Evolutionary conservation across 176 grass and related monocot genomes (phyloP).

Genomic region (Saccharum spontaneum): DNA sequence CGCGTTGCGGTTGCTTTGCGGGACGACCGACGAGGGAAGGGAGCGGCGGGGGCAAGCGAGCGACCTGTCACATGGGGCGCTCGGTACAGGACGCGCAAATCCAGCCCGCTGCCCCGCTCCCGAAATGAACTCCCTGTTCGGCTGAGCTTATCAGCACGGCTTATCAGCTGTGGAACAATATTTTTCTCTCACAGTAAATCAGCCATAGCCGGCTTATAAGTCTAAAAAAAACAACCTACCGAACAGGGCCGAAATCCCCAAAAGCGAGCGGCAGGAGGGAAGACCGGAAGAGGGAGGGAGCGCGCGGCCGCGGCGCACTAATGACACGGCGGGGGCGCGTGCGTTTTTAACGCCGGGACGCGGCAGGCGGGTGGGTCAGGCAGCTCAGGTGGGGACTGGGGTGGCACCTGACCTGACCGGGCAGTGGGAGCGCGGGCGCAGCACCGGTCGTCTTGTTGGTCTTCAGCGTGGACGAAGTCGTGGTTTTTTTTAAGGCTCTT

Average conservation of each 20-base stretch:
- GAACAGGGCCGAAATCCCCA: too few relatives aligned
- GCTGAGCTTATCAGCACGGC: too few relatives aligned
- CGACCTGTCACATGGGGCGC: slow-evolving; percentile 52
- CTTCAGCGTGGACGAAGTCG: not conserved
- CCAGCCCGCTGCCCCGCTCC: too few relatives aligned
- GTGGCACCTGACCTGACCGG: not conserved
- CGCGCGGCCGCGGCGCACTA: slow-evolving; percentile 5
- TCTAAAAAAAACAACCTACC: too few relatives aligned
- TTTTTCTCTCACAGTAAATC: too few relatives aligned
- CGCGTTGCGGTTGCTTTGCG: slow-evolving; percentile 41
- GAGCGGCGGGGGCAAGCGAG: not conserved
- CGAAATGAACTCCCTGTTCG: not conserved
- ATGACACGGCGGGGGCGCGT: not conserved
- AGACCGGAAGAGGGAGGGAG: not conserved
- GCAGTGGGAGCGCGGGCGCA: not conserved
- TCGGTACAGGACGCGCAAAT: slow-evolving; percentile 51
- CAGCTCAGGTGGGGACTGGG: not conserved
- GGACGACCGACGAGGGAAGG: not conserved
- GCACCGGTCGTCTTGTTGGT: not conserved
- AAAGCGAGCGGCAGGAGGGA: not conserved
- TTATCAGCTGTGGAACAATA: too few relatives aligned
- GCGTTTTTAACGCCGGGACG: slow-evolving; percentile 28
- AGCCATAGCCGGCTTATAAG: too few relatives aligned
- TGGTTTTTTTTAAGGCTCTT: not conserved
- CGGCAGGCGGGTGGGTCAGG: not conserved